phyloP scores from a whole-genome alignment of 345 rosid species.

The Citrus unshiu region DNA sequence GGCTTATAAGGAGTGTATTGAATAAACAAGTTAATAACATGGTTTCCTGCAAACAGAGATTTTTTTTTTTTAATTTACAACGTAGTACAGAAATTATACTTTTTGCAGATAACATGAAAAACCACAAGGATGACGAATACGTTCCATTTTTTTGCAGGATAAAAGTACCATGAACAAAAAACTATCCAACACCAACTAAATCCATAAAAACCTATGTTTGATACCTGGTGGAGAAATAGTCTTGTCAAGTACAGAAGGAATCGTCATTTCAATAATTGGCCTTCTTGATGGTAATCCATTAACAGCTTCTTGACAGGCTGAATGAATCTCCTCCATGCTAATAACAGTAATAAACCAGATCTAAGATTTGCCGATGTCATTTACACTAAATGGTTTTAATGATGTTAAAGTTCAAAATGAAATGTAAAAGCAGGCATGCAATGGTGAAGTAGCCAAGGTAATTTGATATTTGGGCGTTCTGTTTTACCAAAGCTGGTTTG shows the following conservation, averaged over 20 bases:
- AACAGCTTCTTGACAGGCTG: constrained; percentile 42
- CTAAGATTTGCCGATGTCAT: neutral
- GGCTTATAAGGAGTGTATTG: constrained; percentile 68
- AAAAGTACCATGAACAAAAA: neutral
- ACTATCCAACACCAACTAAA: neutral
- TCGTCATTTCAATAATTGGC: constrained; percentile 65
- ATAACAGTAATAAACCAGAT: neutral
- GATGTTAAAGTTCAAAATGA: neutral
- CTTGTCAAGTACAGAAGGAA: constrained; percentile 57
- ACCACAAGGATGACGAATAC: neutral
- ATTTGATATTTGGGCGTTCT: neutral
- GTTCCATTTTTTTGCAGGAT: neutral
- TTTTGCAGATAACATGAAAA: neutral
- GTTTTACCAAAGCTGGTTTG: neutral
- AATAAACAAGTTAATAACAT: constrained; percentile 54
- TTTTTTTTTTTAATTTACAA: neutral
- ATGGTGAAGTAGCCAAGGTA: neutral
- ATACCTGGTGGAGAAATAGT: constrained; percentile 64
- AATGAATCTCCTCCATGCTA: constrained; percentile 51
- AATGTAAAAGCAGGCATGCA: neutral
- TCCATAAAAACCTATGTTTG: neutral
- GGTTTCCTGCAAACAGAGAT: constrained; percentile 37
- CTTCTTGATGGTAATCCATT: constrained; percentile 47
- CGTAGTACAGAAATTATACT: neutral
- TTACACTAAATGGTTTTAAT: neutral